phyloP scores from a whole-genome alignment of 805 yeast genomes.

The Hanseniaspora taiwanica region DNA sequence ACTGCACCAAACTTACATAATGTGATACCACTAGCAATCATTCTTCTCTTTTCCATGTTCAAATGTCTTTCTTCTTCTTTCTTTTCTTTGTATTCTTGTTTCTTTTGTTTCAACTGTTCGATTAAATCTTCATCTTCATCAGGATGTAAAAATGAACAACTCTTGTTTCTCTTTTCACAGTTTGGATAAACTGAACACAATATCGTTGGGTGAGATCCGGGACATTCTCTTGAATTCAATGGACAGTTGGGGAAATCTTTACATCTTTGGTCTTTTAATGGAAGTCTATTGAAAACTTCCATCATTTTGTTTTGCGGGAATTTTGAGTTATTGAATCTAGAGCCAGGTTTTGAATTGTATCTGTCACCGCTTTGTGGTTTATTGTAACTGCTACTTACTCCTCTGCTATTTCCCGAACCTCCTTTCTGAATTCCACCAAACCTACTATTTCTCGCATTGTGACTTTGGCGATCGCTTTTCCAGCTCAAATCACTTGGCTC shows the following conservation, averaged over 20 bases:
- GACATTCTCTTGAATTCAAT: constrained; percentile 43
- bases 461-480: constrained; percentile 2
- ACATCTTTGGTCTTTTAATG: constrained; percentile 52
- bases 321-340: constrained; percentile 13
- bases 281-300: constrained; percentile 24
- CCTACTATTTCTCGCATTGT: constrained; percentile 8
- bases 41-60: constrained; percentile 21
- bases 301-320: constrained; percentile 6
- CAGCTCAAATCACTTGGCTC: neutral
- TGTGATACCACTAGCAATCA: constrained; percentile 36
- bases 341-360: constrained; percentile 17
- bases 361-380: no score
- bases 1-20: constrained; percentile 65
- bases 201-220: constrained; percentile 68
- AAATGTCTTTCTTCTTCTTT: constrained; percentile 25
- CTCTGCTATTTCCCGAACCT: constrained; percentile 13
- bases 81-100: constrained; percentile 35
- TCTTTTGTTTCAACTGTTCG: constrained; percentile 52
- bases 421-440: constrained; percentile 12
- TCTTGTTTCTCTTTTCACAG: constrained; percentile 69
- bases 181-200: constrained; percentile 62
- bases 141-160: constrained; percentile 74
- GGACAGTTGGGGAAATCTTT: constrained; percentile 59
- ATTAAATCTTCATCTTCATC: constrained; percentile 69
- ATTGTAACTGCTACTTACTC: no score